A percentile compares a stretch with the other conserved stretches of the same genome.
Evolutionary conservation across 2,329 filamentous ascomycete genomes (phyloP).

Genomic region (Cryphonectria nitschkei): DNA sequence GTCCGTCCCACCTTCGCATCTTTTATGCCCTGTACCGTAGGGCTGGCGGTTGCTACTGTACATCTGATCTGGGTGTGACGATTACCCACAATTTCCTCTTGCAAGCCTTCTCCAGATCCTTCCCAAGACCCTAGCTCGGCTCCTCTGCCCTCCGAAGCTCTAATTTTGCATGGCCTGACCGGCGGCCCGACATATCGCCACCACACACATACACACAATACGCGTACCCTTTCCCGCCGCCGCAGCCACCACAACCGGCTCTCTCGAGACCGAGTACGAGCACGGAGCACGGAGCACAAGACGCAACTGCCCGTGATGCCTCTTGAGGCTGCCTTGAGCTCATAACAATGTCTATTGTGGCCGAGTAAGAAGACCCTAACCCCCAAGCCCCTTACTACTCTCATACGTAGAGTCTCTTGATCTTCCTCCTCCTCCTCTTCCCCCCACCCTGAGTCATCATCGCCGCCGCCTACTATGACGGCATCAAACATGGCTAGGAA

Average conservation of each 20-base stretch:
- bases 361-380: slow-evolving; percentile 43
- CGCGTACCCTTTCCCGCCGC: slow-evolving; percentile 1
- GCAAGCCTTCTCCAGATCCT: slow-evolving; percentile 15
- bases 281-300: slow-evolving; percentile 11
- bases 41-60: not conserved
- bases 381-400: slow-evolving; percentile 10
- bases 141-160: slow-evolving; percentile 23
- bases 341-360: slow-evolving; percentile 49
- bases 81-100: slow-evolving; percentile 28
- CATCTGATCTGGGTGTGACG: not conserved
- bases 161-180: slow-evolving; percentile 29
- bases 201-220: not conserved
- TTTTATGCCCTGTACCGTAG: not conserved
- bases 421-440: not conserved
- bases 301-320: slow-evolving; percentile 24
- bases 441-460: not conserved
- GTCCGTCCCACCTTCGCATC: not conserved
- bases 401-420: not conserved
- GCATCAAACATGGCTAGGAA: not conserved
- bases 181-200: slow-evolving; percentile 18
- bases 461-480: not conserved
- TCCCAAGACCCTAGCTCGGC: slow-evolving; percentile 19
- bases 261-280: not conserved
- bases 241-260: slow-evolving; percentile 7
- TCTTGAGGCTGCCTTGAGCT: slow-evolving; percentile 23